These are phyloP conservation scores for Aspergillus aculeatinus DNA, from an alignment of 2,329 filamentous ascomycete species.

Conservation along the genomic window DNA sequence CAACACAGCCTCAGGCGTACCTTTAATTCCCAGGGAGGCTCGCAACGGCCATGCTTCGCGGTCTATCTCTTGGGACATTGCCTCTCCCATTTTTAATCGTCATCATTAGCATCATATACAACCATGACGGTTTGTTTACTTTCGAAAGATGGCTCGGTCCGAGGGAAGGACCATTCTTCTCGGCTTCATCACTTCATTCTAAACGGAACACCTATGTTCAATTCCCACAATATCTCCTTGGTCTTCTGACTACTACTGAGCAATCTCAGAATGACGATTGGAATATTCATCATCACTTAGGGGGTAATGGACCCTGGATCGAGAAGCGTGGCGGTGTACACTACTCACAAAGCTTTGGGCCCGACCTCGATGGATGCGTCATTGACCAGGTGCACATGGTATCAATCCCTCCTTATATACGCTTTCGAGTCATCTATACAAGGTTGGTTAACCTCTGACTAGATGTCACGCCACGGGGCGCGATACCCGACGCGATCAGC, in stretches of 20 bases:
- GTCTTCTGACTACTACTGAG: neutral
- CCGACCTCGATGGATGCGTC: conserved; percentile 48
- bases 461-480: conserved; percentile 60
- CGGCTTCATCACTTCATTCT: conserved; percentile 11
- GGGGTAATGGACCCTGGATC: conserved; percentile 58
- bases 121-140: neutral
- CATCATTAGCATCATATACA: conserved; percentile 14
- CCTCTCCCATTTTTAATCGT: conserved; percentile 10
- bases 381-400: conserved; percentile 62
- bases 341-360: conserved; percentile 37
- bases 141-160: neutral
- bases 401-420: conserved; percentile 9
- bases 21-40: neutral
- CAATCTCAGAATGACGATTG: conserved; percentile 33
- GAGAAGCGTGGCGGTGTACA: conserved; percentile 45
- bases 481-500: conserved; percentile 55
- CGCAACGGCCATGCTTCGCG: conserved; percentile 6
- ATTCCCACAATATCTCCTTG: conserved; percentile 5
- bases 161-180: neutral
- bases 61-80: conserved; percentile 1
- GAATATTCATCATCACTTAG: conserved; percentile 55
- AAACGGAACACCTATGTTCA: conserved; percentile 26
- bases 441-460: conserved; percentile 7
- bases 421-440: neutral
- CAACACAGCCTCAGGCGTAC: neutral